A percentile compares a stretch with the other conserved stretches of the same genome.
phyloP scores from a whole-genome alignment of 768 basidiomycete species.

The Rhizopogon rudus region DNA sequence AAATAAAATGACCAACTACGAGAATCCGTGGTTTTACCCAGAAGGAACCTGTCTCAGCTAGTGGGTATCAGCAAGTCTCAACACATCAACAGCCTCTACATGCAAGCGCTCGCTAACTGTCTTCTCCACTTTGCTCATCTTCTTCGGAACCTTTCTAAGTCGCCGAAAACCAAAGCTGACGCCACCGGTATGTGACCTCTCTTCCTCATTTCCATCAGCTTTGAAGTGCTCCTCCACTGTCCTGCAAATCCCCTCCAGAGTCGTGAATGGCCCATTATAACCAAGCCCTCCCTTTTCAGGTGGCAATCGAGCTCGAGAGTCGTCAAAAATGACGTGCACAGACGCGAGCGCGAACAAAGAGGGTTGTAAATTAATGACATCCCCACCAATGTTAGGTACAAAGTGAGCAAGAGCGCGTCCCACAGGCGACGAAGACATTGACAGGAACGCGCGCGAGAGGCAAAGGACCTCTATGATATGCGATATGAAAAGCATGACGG shows the following conservation, averaged over 20 bases:
- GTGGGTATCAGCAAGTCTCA: neutral
- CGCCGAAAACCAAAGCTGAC: slow-evolving; percentile 36
- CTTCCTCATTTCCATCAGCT: slow-evolving; percentile 31
- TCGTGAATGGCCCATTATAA: slow-evolving; percentile 54
- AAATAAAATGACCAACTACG: no score
- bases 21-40: no score
- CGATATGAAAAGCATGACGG: slow-evolving; percentile 60
- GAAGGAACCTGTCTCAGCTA: neutral
- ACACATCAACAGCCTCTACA: slow-evolving; percentile 10
- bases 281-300: slow-evolving; percentile 59
- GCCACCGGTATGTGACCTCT: slow-evolving; percentile 39
- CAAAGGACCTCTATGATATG: slow-evolving; percentile 55
- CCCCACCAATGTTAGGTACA: slow-evolving; percentile 43
- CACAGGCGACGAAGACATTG: slow-evolving; percentile 23
- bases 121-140: slow-evolving; percentile 21
- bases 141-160: slow-evolving; percentile 21
- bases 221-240: slow-evolving; percentile 45
- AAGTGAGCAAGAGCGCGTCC: slow-evolving; percentile 29
- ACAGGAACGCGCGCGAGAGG: slow-evolving; percentile 38
- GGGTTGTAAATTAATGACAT: slow-evolving; percentile 54
- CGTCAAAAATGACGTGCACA: slow-evolving; percentile 58
- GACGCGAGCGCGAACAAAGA: slow-evolving; percentile 48
- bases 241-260: slow-evolving; percentile 52
- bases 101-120: slow-evolving; percentile 18
- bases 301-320: slow-evolving; percentile 54